Percentiles rank a stretch among this genome's conserved stretches.
Conservation (phyloP, 768 basidiomycete species). For the Basidioascus undulatus region DNA sequence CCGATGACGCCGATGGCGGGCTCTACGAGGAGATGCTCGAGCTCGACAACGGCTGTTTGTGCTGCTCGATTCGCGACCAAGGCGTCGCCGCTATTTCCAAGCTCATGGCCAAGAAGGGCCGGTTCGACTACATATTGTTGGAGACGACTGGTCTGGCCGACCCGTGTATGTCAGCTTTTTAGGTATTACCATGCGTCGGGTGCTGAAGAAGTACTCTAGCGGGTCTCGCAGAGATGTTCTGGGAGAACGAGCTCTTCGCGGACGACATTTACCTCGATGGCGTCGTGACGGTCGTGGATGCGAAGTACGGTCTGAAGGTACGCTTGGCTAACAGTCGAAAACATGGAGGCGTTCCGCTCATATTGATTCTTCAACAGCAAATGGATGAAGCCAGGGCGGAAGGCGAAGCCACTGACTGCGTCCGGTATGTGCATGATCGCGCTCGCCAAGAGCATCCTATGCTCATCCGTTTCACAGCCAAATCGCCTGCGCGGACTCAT, state of each 20-base stretch:
- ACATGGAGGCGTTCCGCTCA: no score
- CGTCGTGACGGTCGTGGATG: conserved; percentile 79
- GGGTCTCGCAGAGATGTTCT: conserved; percentile 20
- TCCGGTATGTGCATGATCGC: conserved; percentile 35
- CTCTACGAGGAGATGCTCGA: conserved; percentile 70
- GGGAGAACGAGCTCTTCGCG: conserved; percentile 24
- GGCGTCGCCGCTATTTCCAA: conserved; percentile 64
- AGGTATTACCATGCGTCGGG: conserved; percentile 2
- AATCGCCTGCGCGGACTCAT: conserved; percentile 73
- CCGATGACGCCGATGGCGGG: conserved; percentile 29
- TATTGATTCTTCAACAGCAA: conserved; percentile 30
- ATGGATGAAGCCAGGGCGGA: conserved; percentile 49
- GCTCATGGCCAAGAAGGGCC: conserved; percentile 59
- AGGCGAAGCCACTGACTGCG: conserved; percentile 48
- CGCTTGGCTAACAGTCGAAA: no score
- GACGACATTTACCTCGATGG: conserved; percentile 33
- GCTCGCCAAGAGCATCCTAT: background rate
- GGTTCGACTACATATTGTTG: conserved; percentile 82
- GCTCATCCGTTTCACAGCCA: conserved; percentile 32
- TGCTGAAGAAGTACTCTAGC: conserved; percentile 6
- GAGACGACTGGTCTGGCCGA: conserved; percentile 93
- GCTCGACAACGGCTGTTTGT: conserved; percentile 77
- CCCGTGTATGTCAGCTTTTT: conserved; percentile 22
- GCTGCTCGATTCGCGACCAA: conserved; percentile 87
- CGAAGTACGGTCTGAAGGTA: conserved; percentile 47